Evolutionary conservation across 345 rosid species (phyloP).

Genomic region (Linum trigynum): DNA sequence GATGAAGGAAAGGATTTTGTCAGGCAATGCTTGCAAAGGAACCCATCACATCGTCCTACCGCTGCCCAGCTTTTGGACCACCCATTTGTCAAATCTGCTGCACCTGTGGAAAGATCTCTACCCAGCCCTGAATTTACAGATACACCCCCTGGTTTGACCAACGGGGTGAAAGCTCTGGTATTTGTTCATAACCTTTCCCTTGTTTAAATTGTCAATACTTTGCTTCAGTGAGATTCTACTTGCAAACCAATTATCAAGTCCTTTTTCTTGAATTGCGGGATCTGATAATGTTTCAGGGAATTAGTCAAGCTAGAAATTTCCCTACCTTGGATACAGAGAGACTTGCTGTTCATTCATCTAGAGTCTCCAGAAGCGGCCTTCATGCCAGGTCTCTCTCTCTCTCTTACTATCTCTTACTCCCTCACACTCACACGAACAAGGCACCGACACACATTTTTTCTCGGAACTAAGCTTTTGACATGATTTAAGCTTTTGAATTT

Average conservation of each 20-base stretch:
- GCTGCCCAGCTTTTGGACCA: conserved; percentile 52
- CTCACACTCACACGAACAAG: neutral
- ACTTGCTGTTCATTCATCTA: conserved; percentile 46
- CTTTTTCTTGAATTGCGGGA: neutral
- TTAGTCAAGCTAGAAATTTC: conserved; percentile 32
- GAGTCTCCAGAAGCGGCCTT: conserved; percentile 29
- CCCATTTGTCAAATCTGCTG: conserved; percentile 46
- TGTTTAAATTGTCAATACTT: neutral
- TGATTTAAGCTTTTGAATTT: neutral
- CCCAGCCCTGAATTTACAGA: conserved; percentile 30
- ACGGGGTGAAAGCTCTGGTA: conserved; percentile 39
- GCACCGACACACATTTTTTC: too few relatives aligned
- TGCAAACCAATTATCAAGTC: neutral
- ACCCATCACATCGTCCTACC: conserved; percentile 49
- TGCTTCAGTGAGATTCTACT: too few relatives aligned
- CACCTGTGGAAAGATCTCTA: conserved; percentile 47
- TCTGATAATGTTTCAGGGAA: conserved; percentile 26
- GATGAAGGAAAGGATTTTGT: conserved; percentile 63
- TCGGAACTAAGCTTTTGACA: neutral
- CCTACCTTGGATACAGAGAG: conserved; percentile 38
- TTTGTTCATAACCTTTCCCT: conserved; percentile 7
- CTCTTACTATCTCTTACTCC: neutral
- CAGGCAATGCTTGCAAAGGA: conserved; percentile 49
- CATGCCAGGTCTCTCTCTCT: conserved; percentile 21
- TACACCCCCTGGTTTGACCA: conserved; percentile 18